Percentiles rank a stretch among this genome's conserved stretches.
These are phyloP conservation scores for Lactifluus hygrophoroides DNA, from an alignment of 768 basidiomycete genomes.

Conservation along the genomic window DNA sequence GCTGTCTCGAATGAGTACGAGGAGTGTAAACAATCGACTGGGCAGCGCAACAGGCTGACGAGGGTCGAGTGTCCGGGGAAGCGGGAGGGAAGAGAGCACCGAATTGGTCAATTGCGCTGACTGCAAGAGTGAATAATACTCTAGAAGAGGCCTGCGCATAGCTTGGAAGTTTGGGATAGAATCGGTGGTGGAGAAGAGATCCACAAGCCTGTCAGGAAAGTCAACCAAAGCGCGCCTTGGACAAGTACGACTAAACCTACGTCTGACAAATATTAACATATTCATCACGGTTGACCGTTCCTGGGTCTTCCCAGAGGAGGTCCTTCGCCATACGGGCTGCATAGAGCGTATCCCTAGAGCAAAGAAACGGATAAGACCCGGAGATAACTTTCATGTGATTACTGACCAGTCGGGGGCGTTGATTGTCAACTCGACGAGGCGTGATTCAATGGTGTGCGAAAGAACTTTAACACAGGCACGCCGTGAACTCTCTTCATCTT, in stretches of 20 bases:
- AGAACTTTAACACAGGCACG: slow-evolving; percentile 82
- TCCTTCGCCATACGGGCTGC: slow-evolving; percentile 89
- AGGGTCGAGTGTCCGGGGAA: slow-evolving; percentile 80
- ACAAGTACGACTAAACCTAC: slow-evolving; percentile 44
- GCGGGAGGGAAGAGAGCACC: slow-evolving; percentile 73
- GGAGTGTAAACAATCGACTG: slow-evolving; percentile 72
- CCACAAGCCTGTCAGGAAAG: slow-evolving; percentile 55
- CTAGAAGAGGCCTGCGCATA: slow-evolving; percentile 63
- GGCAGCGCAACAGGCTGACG: slow-evolving; percentile 63
- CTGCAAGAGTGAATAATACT: slow-evolving; percentile 82
- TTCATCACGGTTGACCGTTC: slow-evolving; percentile 67
- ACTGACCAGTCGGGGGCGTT: slow-evolving; percentile 92
- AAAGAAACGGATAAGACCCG: background rate
- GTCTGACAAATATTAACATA: slow-evolving; percentile 85
- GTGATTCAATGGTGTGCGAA: slow-evolving; percentile 62
- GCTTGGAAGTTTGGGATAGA: slow-evolving; percentile 49
- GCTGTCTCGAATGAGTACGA: slow-evolving; percentile 71
- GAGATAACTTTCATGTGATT: background rate
- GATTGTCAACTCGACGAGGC: slow-evolving; percentile 68
- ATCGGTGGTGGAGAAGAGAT: slow-evolving; percentile 71
- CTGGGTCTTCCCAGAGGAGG: slow-evolving; percentile 82
- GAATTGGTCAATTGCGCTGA: slow-evolving; percentile 79
- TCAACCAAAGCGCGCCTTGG: background rate
- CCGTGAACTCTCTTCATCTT: slow-evolving; percentile 52
- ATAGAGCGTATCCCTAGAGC: slow-evolving; percentile 76